Evolutionary conservation across 768 basidiomycete species (phyloP), one percentile per base, ranked within the genome.

Genomic region (Podaxis sp.): DNA sequence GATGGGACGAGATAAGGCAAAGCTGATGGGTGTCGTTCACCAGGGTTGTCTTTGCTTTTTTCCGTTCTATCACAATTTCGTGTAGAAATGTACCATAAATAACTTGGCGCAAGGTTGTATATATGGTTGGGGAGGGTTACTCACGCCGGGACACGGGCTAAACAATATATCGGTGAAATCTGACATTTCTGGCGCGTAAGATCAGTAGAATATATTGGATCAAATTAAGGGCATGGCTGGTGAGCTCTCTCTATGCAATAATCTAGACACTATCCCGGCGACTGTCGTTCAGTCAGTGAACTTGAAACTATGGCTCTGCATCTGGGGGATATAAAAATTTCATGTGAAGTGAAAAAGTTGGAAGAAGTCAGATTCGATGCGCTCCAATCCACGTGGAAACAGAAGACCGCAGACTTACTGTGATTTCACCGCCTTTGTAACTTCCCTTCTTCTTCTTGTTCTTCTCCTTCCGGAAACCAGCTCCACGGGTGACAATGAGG

Each of bases 371-470:
- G 57, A 33, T 11, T 7, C 40, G 4, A n/a, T 4, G 17, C 62
- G n/a, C 22, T 50, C 49, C 49, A 27, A 15, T 50, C 3, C 49
- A 24, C 3, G 25, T 25, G 49, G 22, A 50, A 24, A 33, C 33
- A 33, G 49, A 50, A 22, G 12, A 1, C 9, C 2, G 49, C 11
- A 15, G 49, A 74, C 84, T 72, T 66, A 96, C 94, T 53, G 95
- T 96, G 64, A 99, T 99, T 71, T 96, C 93, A 43, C 96, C 96
- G 12, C 96, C 95, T 50, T 85, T 85, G 75, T 98, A 98, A 64
- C 90, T 94, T 2, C 95, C 96, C 68, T 91, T 81, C 78, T 99
- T 99, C 79, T 98, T 98, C 85, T 98, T 99, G 79, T 97, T 98
- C 77, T 99, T 99, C 82, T 97, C 96, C 76, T 98, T 99, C 59